A percentile compares a stretch with the other conserved stretches of the same genome.
Evolutionary conservation across 139 green algal genomes (phyloP).

Genomic region (Zygnema cylindricum): DNA sequence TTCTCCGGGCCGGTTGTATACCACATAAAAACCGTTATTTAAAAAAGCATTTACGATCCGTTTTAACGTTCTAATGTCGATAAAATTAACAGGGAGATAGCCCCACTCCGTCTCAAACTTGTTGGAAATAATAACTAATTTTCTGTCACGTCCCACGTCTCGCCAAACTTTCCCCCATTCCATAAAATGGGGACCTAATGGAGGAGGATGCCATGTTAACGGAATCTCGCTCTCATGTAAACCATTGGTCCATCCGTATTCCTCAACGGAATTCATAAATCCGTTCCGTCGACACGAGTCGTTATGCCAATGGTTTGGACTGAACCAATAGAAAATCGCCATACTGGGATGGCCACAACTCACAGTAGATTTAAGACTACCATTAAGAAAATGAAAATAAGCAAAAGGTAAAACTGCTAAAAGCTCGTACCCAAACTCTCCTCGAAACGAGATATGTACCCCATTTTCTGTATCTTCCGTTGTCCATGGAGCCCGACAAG

Average conservation of each 20-base stretch:
- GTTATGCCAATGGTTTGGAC: conserved; percentile 19
- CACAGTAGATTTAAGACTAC: conserved; percentile 4
- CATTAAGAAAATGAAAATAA: conserved; percentile 43
- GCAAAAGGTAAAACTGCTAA: conserved; percentile 18
- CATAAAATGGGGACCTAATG: conserved; percentile 27
- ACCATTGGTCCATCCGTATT: conserved; percentile 4
- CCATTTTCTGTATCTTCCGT: no score
- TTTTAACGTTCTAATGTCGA: conserved; percentile 2
- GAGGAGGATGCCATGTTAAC: conserved; percentile 16
- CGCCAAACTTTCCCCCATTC: neutral
- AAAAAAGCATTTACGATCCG: conserved; percentile 19
- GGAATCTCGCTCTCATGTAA: conserved; percentile 34
- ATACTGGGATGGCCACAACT: conserved; percentile 2
- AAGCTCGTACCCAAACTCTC: conserved; percentile 50
- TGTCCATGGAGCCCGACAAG: no score
- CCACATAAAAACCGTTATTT: conserved; percentile 19
- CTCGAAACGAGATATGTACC: no score
- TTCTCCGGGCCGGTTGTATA: conserved; percentile 48
- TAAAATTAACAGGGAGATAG: conserved; percentile 38
- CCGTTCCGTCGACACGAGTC: conserved; percentile 9
- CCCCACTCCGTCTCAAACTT: conserved; percentile 41
- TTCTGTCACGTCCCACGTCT: neutral
- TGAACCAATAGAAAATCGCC: conserved; percentile 41
- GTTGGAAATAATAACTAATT: conserved; percentile 33
- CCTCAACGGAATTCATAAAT: neutral